A percentile compares a stretch with the other conserved stretches of the same genome.
phyloP scores from a whole-genome alignment of 805 yeast species.

The Candida maris region DNA sequence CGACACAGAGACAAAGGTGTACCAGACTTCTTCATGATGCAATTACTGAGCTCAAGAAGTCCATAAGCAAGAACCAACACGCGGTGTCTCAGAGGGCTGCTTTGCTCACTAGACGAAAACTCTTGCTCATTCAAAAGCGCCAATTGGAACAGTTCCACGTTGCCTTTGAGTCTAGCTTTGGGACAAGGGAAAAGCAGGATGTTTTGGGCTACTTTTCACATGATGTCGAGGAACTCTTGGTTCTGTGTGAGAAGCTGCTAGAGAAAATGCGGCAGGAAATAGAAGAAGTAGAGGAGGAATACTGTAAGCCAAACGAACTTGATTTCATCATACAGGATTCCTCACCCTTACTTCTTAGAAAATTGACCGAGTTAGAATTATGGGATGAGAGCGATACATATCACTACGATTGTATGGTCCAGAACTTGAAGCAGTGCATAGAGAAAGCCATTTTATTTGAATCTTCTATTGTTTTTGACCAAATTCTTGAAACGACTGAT shows the following conservation, averaged over 20 bases:
- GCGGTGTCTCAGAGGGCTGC: constrained; percentile 42
- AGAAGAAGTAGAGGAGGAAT: constrained; percentile 48
- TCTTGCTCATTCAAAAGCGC: constrained; percentile 21
- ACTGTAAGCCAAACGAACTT: constrained; percentile 45
- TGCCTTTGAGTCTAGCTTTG: constrained; percentile 32
- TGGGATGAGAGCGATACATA: constrained; percentile 50
- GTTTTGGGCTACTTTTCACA: constrained; percentile 17
- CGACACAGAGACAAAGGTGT: constrained; percentile 36
- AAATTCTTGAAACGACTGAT: constrained; percentile 29
- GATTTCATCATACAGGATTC: constrained; percentile 49
- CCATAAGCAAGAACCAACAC: constrained; percentile 41
- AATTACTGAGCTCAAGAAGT: constrained; percentile 38
- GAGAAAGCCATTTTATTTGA: constrained; percentile 54
- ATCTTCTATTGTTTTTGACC: constrained; percentile 55
- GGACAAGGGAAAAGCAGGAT: constrained; percentile 8
- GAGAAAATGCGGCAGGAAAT: constrained; percentile 42
- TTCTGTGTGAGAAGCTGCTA: constrained; percentile 20
- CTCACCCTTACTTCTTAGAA: constrained; percentile 41
- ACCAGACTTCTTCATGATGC: constrained; percentile 38
- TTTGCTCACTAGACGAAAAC: constrained; percentile 43
- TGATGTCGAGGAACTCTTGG: constrained; percentile 16
- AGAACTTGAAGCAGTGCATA: constrained; percentile 42
- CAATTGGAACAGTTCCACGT: constrained; percentile 32
- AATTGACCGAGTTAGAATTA: constrained; percentile 48
- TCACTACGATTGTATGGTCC: constrained; percentile 39